Evolutionary conservation across 2,329 filamentous ascomycete species (phyloP).

Genomic region (Microdochium nivale): DNA sequence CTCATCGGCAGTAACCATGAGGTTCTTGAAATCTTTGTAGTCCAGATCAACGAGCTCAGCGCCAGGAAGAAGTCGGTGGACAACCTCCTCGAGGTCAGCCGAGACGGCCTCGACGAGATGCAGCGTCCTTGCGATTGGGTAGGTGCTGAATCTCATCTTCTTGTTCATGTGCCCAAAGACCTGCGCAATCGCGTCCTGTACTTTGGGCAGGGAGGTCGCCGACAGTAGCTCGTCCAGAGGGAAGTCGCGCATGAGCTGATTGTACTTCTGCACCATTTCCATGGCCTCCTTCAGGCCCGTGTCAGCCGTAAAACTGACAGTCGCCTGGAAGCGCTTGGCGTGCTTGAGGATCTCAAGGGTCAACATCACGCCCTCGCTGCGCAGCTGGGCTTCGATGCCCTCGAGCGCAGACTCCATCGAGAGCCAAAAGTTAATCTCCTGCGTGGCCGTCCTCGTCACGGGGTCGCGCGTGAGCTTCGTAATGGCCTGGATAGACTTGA

Average conservation of each 20-base stretch:
- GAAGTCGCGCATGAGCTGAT: constrained; percentile 97
- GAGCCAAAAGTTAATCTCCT: constrained; percentile 99
- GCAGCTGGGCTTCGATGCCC: constrained; percentile 80
- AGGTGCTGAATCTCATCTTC: constrained; percentile 92
- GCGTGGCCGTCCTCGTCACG: constrained; percentile 67
- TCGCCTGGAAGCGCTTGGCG: constrained; percentile 96
- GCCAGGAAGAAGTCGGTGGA: constrained; percentile 80
- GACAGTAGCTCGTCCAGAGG: constrained; percentile 91
- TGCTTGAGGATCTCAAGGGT: constrained; percentile 94
- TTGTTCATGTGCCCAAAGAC: constrained; percentile 97
- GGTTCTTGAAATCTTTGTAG: constrained; percentile 77
- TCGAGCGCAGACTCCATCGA: constrained; percentile 93
- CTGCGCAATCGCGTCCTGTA: constrained; percentile 78
- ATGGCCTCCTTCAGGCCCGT: constrained; percentile 93
- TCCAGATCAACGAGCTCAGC: constrained; percentile 85
- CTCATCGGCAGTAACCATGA: constrained; percentile 75
- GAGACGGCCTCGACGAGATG: constrained; percentile 97
- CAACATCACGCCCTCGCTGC: constrained; percentile 79
- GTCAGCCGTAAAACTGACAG: constrained; percentile 92
- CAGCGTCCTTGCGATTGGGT: constrained; percentile 83
- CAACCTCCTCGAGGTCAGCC: constrained; percentile 75
- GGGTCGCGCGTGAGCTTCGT: constrained; percentile 90
- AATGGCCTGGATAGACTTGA: constrained; percentile 94
- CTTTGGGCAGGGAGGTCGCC: constrained; percentile 79
- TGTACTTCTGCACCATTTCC: constrained; percentile 96